Percentiles rank a stretch among this genome's conserved stretches.
Conservation (phyloP, 108 stramenopile species). For the Craspedostauros australis region DNA sequence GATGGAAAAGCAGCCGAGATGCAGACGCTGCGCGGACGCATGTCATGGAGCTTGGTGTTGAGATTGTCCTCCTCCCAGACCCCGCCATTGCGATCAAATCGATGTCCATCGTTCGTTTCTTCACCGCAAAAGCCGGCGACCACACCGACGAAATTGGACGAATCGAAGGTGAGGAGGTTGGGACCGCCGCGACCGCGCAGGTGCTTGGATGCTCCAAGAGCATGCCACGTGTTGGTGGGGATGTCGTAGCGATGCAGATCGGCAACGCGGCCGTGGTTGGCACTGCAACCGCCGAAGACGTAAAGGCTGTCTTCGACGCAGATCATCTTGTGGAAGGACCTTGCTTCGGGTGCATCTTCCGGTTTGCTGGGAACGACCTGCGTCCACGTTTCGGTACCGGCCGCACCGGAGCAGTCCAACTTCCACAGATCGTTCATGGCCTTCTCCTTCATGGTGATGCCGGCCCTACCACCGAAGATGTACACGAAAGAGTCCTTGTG, state of each 20-base stretch:
- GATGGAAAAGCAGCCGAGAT: slow-evolving; percentile 37
- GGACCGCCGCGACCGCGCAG: slow-evolving; percentile 55
- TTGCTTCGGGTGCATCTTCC: slow-evolving; percentile 32
- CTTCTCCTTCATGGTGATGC: slow-evolving; percentile 49
- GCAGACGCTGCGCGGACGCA: slow-evolving; percentile 58
- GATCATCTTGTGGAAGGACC: slow-evolving; percentile 64
- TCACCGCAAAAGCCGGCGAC: slow-evolving; percentile 60
- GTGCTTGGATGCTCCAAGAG: slow-evolving; percentile 8
- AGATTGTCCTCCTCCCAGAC: slow-evolving; percentile 20
- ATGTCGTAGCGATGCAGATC: slow-evolving; percentile 62
- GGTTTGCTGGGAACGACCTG: slow-evolving; percentile 6
- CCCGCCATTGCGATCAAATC: slow-evolving; percentile 17
- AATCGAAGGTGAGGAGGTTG: slow-evolving; percentile 34
- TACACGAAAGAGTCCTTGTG: slow-evolving; percentile 23
- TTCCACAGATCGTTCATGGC: slow-evolving; percentile 62
- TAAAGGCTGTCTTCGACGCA: slow-evolving; percentile 33
- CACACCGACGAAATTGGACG: slow-evolving; percentile 23
- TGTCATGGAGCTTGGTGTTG: background rate
- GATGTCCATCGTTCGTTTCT: slow-evolving; percentile 63
- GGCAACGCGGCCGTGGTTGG: slow-evolving; percentile 25
- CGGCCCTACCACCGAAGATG: slow-evolving; percentile 60
- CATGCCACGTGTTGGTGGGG: slow-evolving; percentile 21
- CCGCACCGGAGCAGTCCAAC: slow-evolving; percentile 19
- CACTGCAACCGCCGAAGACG: slow-evolving; percentile 67
- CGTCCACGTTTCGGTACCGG: slow-evolving; percentile 29